These are phyloP conservation scores for Yamadazyma jaroonii DNA, from an alignment of 1,139 yeast species.

Conservation along the genomic window DNA sequence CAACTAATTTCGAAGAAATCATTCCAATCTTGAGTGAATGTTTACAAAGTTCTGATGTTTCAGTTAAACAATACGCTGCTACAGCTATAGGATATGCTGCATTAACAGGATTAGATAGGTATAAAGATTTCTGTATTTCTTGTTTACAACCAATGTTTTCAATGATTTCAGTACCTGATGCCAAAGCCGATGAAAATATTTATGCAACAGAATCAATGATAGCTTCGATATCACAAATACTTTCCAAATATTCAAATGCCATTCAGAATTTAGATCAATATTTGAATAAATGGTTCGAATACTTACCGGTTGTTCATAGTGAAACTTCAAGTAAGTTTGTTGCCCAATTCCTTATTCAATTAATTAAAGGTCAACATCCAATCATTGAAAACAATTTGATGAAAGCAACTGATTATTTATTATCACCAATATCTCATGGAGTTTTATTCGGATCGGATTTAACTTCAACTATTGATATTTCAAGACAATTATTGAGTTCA, in stretches of 20 bases:
- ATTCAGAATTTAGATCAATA: slow-evolving; percentile 64
- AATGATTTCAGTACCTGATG: slow-evolving; percentile 77
- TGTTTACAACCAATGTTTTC: slow-evolving; percentile 73
- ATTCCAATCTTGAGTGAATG: slow-evolving; percentile 62
- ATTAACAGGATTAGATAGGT: slow-evolving; percentile 67
- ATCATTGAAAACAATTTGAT: slow-evolving; percentile 54
- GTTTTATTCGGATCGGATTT: slow-evolving; percentile 72
- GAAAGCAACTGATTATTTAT: slow-evolving; percentile 68
- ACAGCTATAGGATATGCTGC: slow-evolving; percentile 86
- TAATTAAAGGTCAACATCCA: slow-evolving; percentile 70
- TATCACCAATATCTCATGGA: slow-evolving; percentile 72
- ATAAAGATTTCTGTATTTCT: slow-evolving; percentile 61
- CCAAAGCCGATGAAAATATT: slow-evolving; percentile 79
- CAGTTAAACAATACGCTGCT: slow-evolving; percentile 85
- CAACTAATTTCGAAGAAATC: slow-evolving; percentile 60
- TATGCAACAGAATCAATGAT: slow-evolving; percentile 86
- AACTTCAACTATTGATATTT: slow-evolving; percentile 57
- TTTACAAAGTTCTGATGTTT: slow-evolving; percentile 64
- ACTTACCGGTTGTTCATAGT: slow-evolving; percentile 81
- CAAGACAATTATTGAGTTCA: slow-evolving; percentile 48
- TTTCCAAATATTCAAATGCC: slow-evolving; percentile 52
- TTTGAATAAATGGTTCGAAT: slow-evolving; percentile 72
- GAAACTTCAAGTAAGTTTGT: slow-evolving; percentile 90
- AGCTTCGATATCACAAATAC: slow-evolving; percentile 79
- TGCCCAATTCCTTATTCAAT: slow-evolving; percentile 70